Conservation (phyloP, 2,329 filamentous ascomycete genomes). For the Neonectria neomacrospora region DNA sequence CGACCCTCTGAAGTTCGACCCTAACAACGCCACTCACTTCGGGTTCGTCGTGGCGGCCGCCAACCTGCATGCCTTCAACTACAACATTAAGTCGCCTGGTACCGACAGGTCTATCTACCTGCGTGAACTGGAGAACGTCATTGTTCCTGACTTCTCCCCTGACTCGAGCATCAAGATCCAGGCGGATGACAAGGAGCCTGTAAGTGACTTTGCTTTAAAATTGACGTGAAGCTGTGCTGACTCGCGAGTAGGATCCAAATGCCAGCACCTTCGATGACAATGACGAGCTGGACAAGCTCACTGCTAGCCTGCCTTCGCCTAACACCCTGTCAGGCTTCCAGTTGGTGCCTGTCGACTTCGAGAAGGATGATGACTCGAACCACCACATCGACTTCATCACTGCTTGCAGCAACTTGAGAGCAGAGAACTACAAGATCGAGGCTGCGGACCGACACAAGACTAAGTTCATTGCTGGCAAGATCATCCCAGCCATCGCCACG, state of each 20-base stretch:
- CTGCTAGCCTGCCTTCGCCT: conserved; percentile 78
- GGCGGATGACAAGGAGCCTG: conserved; percentile 91
- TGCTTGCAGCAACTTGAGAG: conserved; percentile 93
- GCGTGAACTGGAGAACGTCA: conserved; percentile 88
- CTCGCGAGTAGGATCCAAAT: conserved; percentile 76
- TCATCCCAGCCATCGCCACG: conserved; percentile 97
- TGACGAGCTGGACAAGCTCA: conserved; percentile 79
- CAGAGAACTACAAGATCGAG: conserved; percentile 97
- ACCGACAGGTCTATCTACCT: conserved; percentile 75
- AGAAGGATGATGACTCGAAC: conserved; percentile 98
- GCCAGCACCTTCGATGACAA: conserved; percentile 76
- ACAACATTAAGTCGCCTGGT: conserved; percentile 89
- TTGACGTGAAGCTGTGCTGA: conserved; percentile 22
- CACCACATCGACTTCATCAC: conserved; percentile 99
- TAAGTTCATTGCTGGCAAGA: conserved; percentile 99
- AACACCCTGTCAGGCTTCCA: conserved; percentile 89
- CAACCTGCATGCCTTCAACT: conserved; percentile 97
- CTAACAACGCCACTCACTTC: conserved; percentile 85
- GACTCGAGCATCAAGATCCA: conserved; percentile 95
- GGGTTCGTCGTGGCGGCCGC: conserved; percentile 88
- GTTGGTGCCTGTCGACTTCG: conserved; percentile 91
- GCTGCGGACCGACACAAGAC: conserved; percentile 95
- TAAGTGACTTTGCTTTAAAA: conserved; percentile 52
- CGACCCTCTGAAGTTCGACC: conserved; percentile 88
- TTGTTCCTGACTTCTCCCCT: conserved; percentile 93